phyloP scores from a whole-genome alignment of 1,284 basidiomycete genomes.

The Ustilago esculenta region DNA sequence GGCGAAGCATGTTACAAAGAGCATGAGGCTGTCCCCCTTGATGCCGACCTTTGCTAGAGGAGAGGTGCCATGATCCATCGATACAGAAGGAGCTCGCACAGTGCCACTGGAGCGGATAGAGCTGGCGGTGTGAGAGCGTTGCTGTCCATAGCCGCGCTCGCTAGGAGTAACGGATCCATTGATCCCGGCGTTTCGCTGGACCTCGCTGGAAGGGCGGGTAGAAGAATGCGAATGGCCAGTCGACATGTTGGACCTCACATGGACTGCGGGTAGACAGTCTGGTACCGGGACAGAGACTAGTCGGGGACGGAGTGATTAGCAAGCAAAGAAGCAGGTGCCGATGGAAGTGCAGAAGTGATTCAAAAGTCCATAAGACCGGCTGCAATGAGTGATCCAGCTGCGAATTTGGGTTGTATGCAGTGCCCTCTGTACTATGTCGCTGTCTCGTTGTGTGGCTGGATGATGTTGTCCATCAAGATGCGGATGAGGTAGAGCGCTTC shows the following conservation, averaged over 20 bases:
- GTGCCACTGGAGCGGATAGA: slow-evolving; percentile 30
- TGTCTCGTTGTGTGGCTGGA: no score
- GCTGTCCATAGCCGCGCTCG: slow-evolving; percentile 26
- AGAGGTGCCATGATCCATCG: slow-evolving; percentile 49
- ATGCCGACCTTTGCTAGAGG: slow-evolving; percentile 57
- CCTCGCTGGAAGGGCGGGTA: slow-evolving; percentile 39
- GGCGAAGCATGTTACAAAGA: slow-evolving; percentile 75
- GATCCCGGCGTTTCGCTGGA: slow-evolving; percentile 16
- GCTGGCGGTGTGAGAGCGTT: slow-evolving; percentile 30
- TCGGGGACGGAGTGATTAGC: no score
- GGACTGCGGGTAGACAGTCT: not conserved
- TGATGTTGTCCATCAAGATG: not conserved
- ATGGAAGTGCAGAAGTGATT: no score
- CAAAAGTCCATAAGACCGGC: no score
- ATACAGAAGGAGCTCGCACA: slow-evolving; percentile 28
- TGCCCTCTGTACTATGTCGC: no score
- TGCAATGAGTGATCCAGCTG: no score
- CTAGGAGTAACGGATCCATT: slow-evolving; percentile 14
- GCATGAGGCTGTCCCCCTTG: slow-evolving; percentile 61
- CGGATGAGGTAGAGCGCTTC: not conserved
- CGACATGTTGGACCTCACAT: slow-evolving; percentile 18
- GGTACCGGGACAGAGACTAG: no score
- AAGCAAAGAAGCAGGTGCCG: no score
- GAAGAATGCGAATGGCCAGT: slow-evolving; percentile 21
- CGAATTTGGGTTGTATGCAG: no score